Conservation (phyloP, 192 early-diverging fungal genomes). For the Linderina pennispora region DNA sequence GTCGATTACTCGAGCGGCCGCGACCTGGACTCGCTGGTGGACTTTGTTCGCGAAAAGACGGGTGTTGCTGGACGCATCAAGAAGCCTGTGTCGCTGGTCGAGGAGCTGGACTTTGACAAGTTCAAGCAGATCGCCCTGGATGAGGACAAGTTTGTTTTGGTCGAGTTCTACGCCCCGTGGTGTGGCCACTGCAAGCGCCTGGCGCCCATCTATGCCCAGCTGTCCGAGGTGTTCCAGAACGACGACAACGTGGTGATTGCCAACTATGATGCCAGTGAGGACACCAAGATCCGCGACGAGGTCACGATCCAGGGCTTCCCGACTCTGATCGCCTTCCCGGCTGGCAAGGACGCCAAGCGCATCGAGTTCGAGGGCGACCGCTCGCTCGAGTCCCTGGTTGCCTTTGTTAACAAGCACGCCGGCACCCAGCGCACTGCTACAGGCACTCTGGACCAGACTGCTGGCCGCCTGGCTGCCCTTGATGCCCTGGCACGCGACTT, state of each 20-base stretch:
- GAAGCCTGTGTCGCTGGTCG: slow-evolving; percentile 61
- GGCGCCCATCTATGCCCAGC: slow-evolving; percentile 89
- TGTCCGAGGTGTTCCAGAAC: slow-evolving; percentile 70
- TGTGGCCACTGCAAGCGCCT: slow-evolving; percentile 80
- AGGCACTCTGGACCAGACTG: slow-evolving; percentile 61
- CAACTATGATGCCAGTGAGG: slow-evolving; percentile 79
- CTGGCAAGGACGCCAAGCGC: slow-evolving; percentile 53
- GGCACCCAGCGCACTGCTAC: slow-evolving; percentile 68
- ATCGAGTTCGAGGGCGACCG: slow-evolving; percentile 72
- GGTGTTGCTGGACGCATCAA: slow-evolving; percentile 63
- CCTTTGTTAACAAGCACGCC: slow-evolving; percentile 80
- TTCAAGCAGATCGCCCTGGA: slow-evolving; percentile 77
- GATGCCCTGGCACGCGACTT: slow-evolving; percentile 54
- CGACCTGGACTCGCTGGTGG: slow-evolving; percentile 67
- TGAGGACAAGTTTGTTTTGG: slow-evolving; percentile 69
- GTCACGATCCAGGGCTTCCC: slow-evolving; percentile 79
- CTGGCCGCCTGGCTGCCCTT: slow-evolving; percentile 35
- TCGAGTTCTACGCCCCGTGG: slow-evolving; percentile 93
- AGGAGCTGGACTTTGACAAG: slow-evolving; percentile 58
- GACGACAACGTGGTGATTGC: slow-evolving; percentile 81
- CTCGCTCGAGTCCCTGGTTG: slow-evolving; percentile 62
- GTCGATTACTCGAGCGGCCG: slow-evolving; percentile 82
- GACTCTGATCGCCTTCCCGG: slow-evolving; percentile 81
- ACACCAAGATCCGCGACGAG: slow-evolving; percentile 54
- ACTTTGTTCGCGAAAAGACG: slow-evolving; percentile 78